These are phyloP conservation scores for Holtermanniella nyarrowii DNA, from an alignment of 768 basidiomycete species.

Conservation along the genomic window DNA sequence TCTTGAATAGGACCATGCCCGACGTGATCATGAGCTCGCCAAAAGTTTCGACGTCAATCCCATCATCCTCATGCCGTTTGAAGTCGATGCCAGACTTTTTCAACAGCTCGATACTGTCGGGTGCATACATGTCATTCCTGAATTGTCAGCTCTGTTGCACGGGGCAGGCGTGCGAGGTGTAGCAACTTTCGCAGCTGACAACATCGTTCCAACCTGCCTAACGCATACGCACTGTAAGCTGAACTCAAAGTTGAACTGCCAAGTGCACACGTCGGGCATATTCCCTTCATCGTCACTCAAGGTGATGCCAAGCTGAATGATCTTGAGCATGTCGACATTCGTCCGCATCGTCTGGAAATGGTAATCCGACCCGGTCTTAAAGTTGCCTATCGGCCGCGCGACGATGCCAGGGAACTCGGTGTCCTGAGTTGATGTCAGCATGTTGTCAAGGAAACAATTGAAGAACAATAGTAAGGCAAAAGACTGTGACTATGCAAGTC, in stretches of 20 bases:
- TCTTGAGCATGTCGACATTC: slow-evolving; percentile 94
- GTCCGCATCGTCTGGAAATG: slow-evolving; percentile 99
- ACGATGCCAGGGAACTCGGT: slow-evolving; percentile 99
- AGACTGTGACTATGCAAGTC: too few relatives aligned
- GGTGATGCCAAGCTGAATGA: slow-evolving; percentile 95
- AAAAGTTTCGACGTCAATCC: slow-evolving; percentile 86
- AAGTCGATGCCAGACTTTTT: slow-evolving; percentile 95
- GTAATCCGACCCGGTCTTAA: slow-evolving; percentile 94
- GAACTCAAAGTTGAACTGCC: slow-evolving; percentile 99
- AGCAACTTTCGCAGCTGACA: too few relatives aligned
- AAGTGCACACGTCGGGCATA: slow-evolving; percentile 82
- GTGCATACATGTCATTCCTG: slow-evolving; percentile 97
- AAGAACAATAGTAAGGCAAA: too few relatives aligned
- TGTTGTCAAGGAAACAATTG: too few relatives aligned
- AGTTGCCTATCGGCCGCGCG: slow-evolving; percentile 88
- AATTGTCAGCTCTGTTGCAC: background rate
- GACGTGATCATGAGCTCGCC: slow-evolving; percentile 95
- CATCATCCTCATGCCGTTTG: slow-evolving; percentile 80
- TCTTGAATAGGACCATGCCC: slow-evolving; percentile 75
- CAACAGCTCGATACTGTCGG: slow-evolving; percentile 89
- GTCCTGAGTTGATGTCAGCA: slow-evolving; percentile 53
- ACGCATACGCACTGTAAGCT: slow-evolving; percentile 58
- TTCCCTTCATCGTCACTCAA: slow-evolving; percentile 89
- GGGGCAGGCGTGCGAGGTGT: too few relatives aligned
- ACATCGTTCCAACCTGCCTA: background rate